Evolutionary conservation across 495 filamentous ascomycete species (phyloP), one percentile per base, ranked within the genome.

Genomic region (Platismatia glauca): DNA sequence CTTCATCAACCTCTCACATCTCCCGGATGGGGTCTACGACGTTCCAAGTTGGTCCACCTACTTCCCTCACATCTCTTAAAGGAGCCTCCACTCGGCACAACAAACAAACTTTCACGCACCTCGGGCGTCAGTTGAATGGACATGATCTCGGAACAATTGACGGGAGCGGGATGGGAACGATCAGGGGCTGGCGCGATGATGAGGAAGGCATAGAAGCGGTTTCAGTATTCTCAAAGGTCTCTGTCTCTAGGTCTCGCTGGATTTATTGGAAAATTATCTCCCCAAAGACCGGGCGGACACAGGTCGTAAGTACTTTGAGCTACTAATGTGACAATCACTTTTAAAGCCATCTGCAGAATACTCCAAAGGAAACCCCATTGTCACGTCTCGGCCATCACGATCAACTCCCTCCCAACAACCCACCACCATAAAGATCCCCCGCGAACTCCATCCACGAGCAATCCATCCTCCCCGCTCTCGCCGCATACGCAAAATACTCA

Each of bases 21-120:
- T 67, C 20, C 58, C 62, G 1, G 34, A 27, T 13, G 62, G 41
- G 16, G 62, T 55, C 22, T 67, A 57, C 58, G 33, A 67, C 11
- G 43, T 55, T 4, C 57, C 62, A 15, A 18, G 50, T 16, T 67
- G 62, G 62, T 27, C 39, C 12, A 31, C 56, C 12, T 66, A 66
- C 33, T 66, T 66, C n/a, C 60, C 61, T 37, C 61, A 64, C 35
- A 64, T 66, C 33, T 52, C 59, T n/a, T 66, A 62, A 22, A 18
- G 13, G 1, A 41, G n/a, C 6, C 15, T 9, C 50, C 18, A 43
- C 7, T 43, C 39, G 18, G 20, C 5, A 43, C 15, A 18, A 3
- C 7, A 43, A 5, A 43, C 39, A 20, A 20, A 4, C 3, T 43
- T 16, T 43, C 18, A 7, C 39, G 39, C 3, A 43, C 7, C 2